phyloP scores from a whole-genome alignment of 805 yeast genomes.

The Ogataea methanolica region DNA sequence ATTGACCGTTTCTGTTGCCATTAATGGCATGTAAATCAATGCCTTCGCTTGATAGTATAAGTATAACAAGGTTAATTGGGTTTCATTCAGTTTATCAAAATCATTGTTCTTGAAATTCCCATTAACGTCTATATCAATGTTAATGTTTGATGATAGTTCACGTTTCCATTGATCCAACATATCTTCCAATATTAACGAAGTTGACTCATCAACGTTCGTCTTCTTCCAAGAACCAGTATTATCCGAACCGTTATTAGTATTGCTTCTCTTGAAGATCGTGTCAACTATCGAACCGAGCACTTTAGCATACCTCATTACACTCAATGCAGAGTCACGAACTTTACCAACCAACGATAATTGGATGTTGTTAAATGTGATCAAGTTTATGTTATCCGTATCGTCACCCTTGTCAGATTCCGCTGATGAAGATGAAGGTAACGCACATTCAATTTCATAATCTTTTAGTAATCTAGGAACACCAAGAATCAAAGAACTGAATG shows the following conservation, averaged over 20 bases:
- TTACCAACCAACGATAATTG: conserved; percentile 64
- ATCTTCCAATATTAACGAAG: conserved; percentile 45
- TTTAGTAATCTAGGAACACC: conserved; percentile 81
- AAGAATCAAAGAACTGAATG: conserved; percentile 65
- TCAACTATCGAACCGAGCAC: conserved; percentile 72
- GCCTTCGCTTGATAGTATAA: conserved; percentile 60
- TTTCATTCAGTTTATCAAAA: conserved; percentile 32
- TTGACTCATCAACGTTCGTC: conserved; percentile 27
- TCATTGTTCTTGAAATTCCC: conserved; percentile 40
- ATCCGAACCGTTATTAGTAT: conserved; percentile 13
- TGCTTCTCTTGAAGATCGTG: conserved; percentile 60
- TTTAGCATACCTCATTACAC: conserved; percentile 64
- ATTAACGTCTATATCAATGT: conserved; percentile 56
- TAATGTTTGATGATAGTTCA: conserved; percentile 56
- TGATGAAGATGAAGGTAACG: conserved; percentile 53
- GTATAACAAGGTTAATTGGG: conserved; percentile 50
- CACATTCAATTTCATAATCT: conserved; percentile 83
- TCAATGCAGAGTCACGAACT: conserved; percentile 58
- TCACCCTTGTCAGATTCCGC: conserved; percentile 28
- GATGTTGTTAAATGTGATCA: conserved; percentile 55
- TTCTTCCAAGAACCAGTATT: conserved; percentile 33
- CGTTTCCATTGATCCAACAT: conserved; percentile 76
- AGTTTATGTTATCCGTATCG: conserved; percentile 47
- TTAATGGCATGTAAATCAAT: conserved; percentile 60
- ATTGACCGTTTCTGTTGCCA: conserved; percentile 39